Percentiles rank a stretch among this genome's conserved stretches.
phyloP scores from a whole-genome alignment of 2,329 filamentous ascomycete species.

The Colletotrichum navitas region DNA sequence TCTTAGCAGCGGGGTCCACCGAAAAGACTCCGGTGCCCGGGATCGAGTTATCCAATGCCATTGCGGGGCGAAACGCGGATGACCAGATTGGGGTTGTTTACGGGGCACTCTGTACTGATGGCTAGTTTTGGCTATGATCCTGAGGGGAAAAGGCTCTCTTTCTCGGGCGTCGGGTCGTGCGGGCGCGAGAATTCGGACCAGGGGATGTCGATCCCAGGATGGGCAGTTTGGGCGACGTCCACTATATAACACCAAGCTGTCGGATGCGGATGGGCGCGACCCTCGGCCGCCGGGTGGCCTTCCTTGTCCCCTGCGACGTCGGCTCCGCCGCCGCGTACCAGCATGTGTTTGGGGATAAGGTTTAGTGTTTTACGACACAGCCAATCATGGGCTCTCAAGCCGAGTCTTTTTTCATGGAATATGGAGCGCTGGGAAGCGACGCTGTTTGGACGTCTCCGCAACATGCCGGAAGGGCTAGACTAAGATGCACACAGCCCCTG shows the following conservation, averaged over 20 bases:
- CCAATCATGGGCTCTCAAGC: not conserved
- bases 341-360: constrained; percentile 1
- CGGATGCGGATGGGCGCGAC: constrained; percentile 5
- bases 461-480: constrained; percentile 1
- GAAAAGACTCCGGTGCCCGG: constrained; percentile 37
- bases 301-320: constrained; percentile 9
- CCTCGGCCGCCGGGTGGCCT: constrained; percentile 15
- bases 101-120: not conserved
- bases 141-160: not conserved
- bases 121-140: not conserved
- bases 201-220: constrained; percentile 24
- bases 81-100: not conserved
- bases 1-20: constrained; percentile 17
- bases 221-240: constrained; percentile 16
- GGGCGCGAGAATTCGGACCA: constrained; percentile 20
- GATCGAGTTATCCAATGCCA: constrained; percentile 32
- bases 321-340: not conserved
- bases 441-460: constrained; percentile 7
- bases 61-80: not conserved
- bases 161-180: constrained; percentile 24
- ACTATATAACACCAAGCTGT: constrained; percentile 27
- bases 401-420: not conserved
- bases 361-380: constrained; percentile 21
- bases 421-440: not conserved
- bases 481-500: not conserved